A percentile compares a stretch with the other conserved stretches of the same genome.
Conservation (phyloP, 163 green algal genomes). For the Scenedesmus sp. region DNA sequence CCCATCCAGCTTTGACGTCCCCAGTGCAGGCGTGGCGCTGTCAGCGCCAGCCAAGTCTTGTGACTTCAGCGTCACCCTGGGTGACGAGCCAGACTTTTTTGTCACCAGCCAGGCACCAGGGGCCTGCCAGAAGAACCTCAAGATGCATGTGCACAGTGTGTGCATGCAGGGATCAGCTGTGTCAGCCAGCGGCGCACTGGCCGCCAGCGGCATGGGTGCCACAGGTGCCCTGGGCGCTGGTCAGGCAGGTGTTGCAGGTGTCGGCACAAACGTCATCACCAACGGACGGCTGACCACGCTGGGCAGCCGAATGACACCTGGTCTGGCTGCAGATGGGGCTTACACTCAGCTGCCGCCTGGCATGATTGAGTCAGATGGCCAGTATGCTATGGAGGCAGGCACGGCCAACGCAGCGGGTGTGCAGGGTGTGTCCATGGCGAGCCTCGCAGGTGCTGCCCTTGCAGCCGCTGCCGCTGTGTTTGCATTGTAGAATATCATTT, state of each 20-base stretch:
- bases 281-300: background rate
- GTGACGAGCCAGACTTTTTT: constrained; percentile 48
- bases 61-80: constrained; percentile 28
- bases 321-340: background rate
- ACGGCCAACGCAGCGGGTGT: background rate
- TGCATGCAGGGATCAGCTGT: constrained; percentile 10
- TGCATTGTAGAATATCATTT: background rate
- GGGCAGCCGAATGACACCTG: background rate
- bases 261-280: background rate
- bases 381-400: background rate
- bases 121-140: constrained; percentile 35
- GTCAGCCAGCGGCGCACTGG: background rate
- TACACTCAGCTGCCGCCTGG: background rate
- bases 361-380: background rate
- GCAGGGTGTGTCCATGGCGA: background rate
- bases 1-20: constrained; percentile 36
- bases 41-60: constrained; percentile 11
- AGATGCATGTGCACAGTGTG: constrained; percentile 48
- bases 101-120: constrained; percentile 38
- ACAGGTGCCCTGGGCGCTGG: background rate
- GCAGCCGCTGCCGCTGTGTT: background rate
- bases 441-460: background rate
- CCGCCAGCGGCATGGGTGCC: background rate
- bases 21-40: constrained; percentile 32
- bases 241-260: background rate